Percentiles rank a stretch among this genome's conserved stretches.
These are phyloP conservation scores for Rhodotorula mucilaginosa DNA, from an alignment of 1,284 basidiomycete genomes.

Conservation along the genomic window DNA sequence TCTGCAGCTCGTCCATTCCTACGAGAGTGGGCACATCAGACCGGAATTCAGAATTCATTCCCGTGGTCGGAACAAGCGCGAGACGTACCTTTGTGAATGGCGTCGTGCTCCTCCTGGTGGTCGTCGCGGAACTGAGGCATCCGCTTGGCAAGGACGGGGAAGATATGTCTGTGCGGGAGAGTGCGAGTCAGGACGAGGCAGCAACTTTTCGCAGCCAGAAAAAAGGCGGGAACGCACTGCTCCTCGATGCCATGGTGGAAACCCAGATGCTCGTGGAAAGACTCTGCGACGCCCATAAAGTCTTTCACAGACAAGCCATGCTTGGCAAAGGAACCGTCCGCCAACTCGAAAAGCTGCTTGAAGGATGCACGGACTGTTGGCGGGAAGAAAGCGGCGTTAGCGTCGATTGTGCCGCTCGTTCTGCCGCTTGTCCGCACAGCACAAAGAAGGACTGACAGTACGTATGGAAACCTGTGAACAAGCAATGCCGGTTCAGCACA, in stretches of 20 bases:
- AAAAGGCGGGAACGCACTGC: slow-evolving; percentile 6
- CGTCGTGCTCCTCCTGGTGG: slow-evolving; percentile 36
- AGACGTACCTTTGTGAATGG: slow-evolving; percentile 29
- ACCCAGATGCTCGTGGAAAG: slow-evolving; percentile 25
- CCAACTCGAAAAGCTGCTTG: slow-evolving; percentile 27
- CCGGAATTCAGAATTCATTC: too few species aligned
- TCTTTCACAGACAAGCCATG: slow-evolving; percentile 14
- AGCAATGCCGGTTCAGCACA: neutral
- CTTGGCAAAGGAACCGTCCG: slow-evolving; percentile 24
- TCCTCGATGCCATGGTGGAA: slow-evolving; percentile 39
- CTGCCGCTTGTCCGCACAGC: neutral
- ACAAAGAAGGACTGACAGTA: slow-evolving; percentile 5
- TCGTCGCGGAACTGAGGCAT: slow-evolving; percentile 36
- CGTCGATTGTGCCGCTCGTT: too few species aligned
- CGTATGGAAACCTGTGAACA: slow-evolving; percentile 21
- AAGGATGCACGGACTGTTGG: slow-evolving; percentile 22
- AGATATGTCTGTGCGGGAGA: slow-evolving; percentile 20
- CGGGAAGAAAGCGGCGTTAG: neutral
- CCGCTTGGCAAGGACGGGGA: slow-evolving; percentile 33
- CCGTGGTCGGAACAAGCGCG: neutral
- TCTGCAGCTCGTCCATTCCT: slow-evolving; percentile 24
- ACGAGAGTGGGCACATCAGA: neutral
- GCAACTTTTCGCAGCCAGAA: neutral
- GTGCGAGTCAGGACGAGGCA: neutral
- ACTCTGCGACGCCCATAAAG: slow-evolving; percentile 23